Conservation (phyloP, 2,329 filamentous ascomycete species). For the Trichothecium sympodiale region DNA sequence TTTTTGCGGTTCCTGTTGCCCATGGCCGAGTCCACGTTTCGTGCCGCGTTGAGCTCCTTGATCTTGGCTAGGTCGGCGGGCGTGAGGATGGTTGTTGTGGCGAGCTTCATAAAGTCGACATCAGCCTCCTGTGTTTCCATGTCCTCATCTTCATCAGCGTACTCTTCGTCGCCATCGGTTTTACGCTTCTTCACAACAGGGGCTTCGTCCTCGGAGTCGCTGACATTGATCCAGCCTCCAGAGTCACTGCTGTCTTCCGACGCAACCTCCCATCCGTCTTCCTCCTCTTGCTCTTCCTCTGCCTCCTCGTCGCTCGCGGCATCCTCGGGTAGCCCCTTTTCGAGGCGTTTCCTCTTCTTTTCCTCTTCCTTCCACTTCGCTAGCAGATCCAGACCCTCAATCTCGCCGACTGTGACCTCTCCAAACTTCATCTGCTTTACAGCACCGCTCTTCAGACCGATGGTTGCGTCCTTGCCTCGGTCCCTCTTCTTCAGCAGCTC, state of each 20-base stretch:
- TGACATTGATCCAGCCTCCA: conserved; percentile 89
- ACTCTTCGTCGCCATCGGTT: conserved; percentile 13
- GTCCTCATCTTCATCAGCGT: conserved; percentile 21
- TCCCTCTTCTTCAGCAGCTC: conserved; percentile 84
- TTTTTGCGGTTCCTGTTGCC: conserved; percentile 35
- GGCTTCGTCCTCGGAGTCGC: conserved; percentile 68
- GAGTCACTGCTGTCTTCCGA: conserved; percentile 56
- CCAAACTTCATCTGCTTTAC: conserved; percentile 70
- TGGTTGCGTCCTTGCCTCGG: conserved; percentile 80
- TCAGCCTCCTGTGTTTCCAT: conserved; percentile 35
- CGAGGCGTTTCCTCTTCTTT: conserved; percentile 58
- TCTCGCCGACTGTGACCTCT: conserved; percentile 67
- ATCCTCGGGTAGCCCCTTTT: conserved; percentile 54
- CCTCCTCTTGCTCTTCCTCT: conserved; percentile 51
- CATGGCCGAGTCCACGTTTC: conserved; percentile 56
- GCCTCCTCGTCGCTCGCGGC: conserved; percentile 49
- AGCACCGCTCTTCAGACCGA: conserved; percentile 67
- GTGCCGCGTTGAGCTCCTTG: conserved; percentile 68
- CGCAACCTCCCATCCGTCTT: conserved; percentile 50
- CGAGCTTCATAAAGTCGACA: conserved; percentile 53
- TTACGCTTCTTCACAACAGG: conserved; percentile 41
- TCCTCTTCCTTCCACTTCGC: conserved; percentile 93
- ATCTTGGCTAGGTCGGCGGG: conserved; percentile 94
- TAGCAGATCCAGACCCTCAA: conserved; percentile 85
- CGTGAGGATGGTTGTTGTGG: conserved; percentile 89